A percentile compares a stretch with the other conserved stretches of the same genome.
Conservation (phyloP, 495 filamentous ascomycete species). For the Trichocladium uniseriatum region DNA sequence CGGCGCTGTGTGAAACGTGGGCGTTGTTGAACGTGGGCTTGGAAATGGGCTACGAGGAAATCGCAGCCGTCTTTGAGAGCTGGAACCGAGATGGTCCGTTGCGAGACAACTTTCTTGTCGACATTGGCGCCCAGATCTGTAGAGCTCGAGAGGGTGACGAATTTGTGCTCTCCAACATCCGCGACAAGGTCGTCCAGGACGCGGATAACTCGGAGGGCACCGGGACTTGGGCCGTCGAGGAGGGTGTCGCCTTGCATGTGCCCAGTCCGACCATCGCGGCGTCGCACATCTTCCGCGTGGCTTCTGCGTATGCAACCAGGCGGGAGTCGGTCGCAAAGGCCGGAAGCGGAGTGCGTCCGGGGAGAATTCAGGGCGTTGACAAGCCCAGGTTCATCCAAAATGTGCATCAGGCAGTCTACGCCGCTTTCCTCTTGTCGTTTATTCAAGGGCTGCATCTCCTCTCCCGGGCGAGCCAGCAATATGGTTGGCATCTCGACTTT, state of each 20-base stretch:
- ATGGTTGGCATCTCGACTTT: slow-evolving; percentile 57
- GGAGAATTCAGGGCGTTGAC: too few relatives aligned
- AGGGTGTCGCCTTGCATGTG: slow-evolving; percentile 54
- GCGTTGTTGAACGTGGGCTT: slow-evolving; percentile 52
- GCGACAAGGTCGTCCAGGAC: slow-evolving; percentile 72
- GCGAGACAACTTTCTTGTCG: slow-evolving; percentile 50
- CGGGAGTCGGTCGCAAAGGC: slow-evolving; percentile 38
- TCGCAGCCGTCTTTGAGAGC: slow-evolving; percentile 48
- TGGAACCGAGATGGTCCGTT: slow-evolving; percentile 56
- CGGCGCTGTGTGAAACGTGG: slow-evolving; percentile 51
- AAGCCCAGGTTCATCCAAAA: too few relatives aligned
- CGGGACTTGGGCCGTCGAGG: slow-evolving; percentile 53
- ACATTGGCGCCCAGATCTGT: slow-evolving; percentile 57
- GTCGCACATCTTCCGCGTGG: slow-evolving; percentile 57
- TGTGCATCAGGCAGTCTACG: too few relatives aligned
- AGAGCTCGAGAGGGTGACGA: slow-evolving; percentile 32
- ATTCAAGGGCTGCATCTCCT: slow-evolving; percentile 62
- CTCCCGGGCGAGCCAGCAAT: slow-evolving; percentile 47
- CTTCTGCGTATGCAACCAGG: slow-evolving; percentile 52
- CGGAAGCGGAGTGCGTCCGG: too few relatives aligned
- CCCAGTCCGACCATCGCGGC: slow-evolving; percentile 55
- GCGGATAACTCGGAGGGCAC: slow-evolving; percentile 61
- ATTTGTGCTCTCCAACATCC: slow-evolving; percentile 53
- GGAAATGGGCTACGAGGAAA: slow-evolving; percentile 51
- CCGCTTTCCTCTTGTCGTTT: slow-evolving; percentile 53